Percentiles rank a stretch among this genome's conserved stretches.
Evolutionary conservation across 805 yeast species (phyloP).

Genomic region (Metschnikowia baotianmanensis): DNA sequence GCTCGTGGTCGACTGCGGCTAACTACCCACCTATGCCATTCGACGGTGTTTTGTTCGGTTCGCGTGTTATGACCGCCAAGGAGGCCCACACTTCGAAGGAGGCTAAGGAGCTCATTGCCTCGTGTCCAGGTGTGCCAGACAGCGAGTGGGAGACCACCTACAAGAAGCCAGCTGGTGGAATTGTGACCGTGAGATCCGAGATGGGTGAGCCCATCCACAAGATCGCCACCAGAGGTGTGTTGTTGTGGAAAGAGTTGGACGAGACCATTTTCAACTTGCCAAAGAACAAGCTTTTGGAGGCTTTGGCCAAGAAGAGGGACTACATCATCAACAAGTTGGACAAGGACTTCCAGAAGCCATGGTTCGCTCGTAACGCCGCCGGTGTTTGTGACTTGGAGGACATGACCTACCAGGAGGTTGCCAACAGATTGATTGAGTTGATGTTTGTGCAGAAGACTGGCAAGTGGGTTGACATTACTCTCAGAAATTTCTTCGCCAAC

Average conservation of each 20-base stretch:
- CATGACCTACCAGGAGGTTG: conserved; percentile 93
- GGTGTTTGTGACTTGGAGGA: conserved; percentile 90
- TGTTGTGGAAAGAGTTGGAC: conserved; percentile 97
- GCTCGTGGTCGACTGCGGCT: conserved; percentile 87
- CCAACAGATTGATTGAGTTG: conserved; percentile 81
- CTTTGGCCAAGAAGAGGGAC: conserved; percentile 77
- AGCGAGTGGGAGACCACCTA: conserved; percentile 90
- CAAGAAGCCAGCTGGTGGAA: conserved; percentile 95
- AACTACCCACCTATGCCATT: conserved; percentile 98
- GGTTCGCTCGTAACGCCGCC: conserved; percentile 83
- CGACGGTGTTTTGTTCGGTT: conserved; percentile 94
- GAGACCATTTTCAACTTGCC: conserved; percentile 90
- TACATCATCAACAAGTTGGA: conserved; percentile 82
- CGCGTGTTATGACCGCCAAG: conserved; percentile 95
- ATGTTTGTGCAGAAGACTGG: conserved; percentile 74
- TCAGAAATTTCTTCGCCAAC: conserved; percentile 84
- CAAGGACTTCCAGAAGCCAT: conserved; percentile 95
- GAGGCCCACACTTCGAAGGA: conserved; percentile 93
- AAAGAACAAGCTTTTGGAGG: conserved; percentile 79
- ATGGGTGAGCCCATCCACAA: conserved; percentile 99
- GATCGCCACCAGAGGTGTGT: conserved; percentile 95
- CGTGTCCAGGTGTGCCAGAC: conserved; percentile 88
- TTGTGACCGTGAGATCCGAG: conserved; percentile 93
- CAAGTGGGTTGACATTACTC: conserved; percentile 85
- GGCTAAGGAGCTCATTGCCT: conserved; percentile 89